A percentile compares a stretch with the other conserved stretches of the same genome.
These are phyloP conservation scores for Carex pumila DNA, from an alignment of 176 grass and related monocot genomes.

Conservation along the genomic window DNA sequence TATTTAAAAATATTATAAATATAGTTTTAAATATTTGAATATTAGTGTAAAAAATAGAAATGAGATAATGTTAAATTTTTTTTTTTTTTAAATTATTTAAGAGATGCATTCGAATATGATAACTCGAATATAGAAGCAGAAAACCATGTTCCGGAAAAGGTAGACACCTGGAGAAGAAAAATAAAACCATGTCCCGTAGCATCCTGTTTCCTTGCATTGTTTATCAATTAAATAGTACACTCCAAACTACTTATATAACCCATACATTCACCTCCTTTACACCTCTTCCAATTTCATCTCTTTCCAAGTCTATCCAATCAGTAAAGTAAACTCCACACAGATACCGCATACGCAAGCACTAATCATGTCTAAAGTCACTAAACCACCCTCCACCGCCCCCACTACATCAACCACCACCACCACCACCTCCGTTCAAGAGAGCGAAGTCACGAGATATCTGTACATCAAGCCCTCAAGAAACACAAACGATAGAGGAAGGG, in stretches of 20 bases:
- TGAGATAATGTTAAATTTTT: no score
- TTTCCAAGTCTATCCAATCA: not conserved
- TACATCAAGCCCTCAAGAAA: constrained; percentile 26
- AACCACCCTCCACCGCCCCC: constrained; percentile 1
- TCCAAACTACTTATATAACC: constrained; percentile 18
- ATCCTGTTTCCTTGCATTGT: constrained; percentile 22
- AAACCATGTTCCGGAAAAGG: no score
- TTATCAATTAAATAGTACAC: not conserved
- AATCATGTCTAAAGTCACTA: constrained; percentile 43
- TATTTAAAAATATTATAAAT: no score
- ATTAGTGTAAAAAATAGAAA: no score
- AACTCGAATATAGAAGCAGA: no score
- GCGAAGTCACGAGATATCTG: constrained; percentile 36
- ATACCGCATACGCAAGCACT: not conserved
- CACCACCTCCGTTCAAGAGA: not conserved
- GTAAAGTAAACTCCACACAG: not conserved
- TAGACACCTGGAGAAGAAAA: no score
- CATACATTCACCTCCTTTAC: not conserved
- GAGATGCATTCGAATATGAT: no score
- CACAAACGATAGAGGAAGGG: constrained; percentile 10
- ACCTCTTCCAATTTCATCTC: not conserved
- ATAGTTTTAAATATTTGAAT: no score
- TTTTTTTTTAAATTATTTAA: no score
- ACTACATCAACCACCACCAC: not conserved
- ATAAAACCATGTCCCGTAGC: not conserved